Base-by-base conservation (phyloP, 179 eudicot species). In the Camellia oleifera region DNA sequence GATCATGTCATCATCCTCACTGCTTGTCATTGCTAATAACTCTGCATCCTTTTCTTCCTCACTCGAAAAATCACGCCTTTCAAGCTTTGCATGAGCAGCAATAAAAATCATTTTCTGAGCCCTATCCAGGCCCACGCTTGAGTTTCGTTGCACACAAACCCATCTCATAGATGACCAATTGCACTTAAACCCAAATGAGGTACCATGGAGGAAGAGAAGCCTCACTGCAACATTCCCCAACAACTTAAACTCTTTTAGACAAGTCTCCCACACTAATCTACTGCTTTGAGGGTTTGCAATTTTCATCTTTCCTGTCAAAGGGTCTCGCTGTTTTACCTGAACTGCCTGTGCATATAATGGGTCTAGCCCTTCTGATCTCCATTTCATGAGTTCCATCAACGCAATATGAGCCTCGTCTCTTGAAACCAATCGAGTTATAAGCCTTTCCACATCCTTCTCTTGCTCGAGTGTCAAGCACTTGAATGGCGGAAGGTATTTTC, bases 331-430 rank as follows among this genome's bases (percentile, higher is more conserved):
- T 82, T 90, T 94, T 76, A 93, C 70, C 76, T 94, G 98, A 17
- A 94, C 98, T 17, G 97, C 98, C 79, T 93, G 97, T 5, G 97
- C 97, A 70, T 94, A 93, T 0, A 91, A 89, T 1, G 97, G 93
- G 50, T 94, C 97, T 18, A 93, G 92, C 69, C 98, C 98, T 82
- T 94, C 96, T 5, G 96, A 85, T 72, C 97, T 85, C 97, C 98
- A 94, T 82, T 88, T 94, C 98, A 93, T 94, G 12, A 94, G 85
- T 78, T 94, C 98, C 94, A 92, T 94, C 26, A 94, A 72, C 0
- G 92, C 97, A 64, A 93, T 82, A 45, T 90, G 98, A 14, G 93
- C 92, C 78, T 94, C 97, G 32, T 93, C 98, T 77, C 89, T 88
- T 0, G 97, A 89, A 44, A 93, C 98, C 52, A 94, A 78, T 73